phyloP scores from a whole-genome alignment of 306 rosid species.

The Corylus americana region DNA sequence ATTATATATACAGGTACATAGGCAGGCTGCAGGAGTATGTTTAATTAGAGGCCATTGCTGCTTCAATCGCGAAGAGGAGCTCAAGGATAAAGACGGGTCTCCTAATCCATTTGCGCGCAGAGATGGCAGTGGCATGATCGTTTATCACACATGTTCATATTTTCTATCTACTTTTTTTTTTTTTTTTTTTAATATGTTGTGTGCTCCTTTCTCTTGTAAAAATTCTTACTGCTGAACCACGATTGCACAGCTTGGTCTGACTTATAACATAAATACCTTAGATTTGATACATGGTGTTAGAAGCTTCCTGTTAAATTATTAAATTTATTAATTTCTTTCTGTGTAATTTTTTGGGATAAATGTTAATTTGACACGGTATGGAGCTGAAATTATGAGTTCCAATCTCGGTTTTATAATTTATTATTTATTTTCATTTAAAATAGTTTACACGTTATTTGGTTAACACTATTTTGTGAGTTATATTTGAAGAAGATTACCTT shows the following conservation, averaged over 20 bases:
- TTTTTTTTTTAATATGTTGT: neutral
- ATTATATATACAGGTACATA: neutral
- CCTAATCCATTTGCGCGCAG: neutral
- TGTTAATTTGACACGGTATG: no score
- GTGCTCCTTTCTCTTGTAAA: neutral
- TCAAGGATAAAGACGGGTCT: conserved; percentile 6
- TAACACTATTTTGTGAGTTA: no score
- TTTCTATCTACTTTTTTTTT: neutral
- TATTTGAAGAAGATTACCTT: no score
- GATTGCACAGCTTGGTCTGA: neutral
- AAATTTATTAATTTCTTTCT: no score
- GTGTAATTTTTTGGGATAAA: no score
- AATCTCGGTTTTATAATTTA: no score
- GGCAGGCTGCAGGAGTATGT: conserved; percentile 26
- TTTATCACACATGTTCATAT: neutral
- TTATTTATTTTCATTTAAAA: no score
- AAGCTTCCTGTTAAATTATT: neutral
- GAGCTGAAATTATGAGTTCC: no score
- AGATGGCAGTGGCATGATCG: neutral
- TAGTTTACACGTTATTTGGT: no score
- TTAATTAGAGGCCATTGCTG: neutral
- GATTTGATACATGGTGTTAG: neutral
- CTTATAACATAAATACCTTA: neutral
- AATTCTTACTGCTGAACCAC: neutral
- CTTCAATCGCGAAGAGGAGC: conserved; percentile 24